phyloP scores from a whole-genome alignment of 1,284 basidiomycete species.

The Cutaneotrichosporon daszewskae region DNA sequence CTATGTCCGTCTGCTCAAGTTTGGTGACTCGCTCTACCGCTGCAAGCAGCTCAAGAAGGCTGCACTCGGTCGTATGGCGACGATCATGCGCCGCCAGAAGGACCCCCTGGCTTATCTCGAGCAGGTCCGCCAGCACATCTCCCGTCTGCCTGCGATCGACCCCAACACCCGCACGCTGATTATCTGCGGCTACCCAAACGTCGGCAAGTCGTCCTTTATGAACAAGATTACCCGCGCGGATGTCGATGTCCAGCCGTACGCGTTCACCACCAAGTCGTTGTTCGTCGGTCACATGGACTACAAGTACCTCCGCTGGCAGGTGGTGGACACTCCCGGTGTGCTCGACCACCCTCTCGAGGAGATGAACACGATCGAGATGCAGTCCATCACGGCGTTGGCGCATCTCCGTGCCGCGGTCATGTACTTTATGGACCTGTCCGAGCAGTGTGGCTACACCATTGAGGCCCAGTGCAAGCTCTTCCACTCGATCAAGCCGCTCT shows the following conservation, averaged over 20 bases:
- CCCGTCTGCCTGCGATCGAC: conserved; percentile 86
- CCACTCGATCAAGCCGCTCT: conserved; percentile 95
- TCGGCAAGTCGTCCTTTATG: conserved; percentile 95
- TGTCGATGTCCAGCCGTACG: conserved; percentile 95
- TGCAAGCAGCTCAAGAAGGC: conserved; percentile 96
- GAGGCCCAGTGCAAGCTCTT: conserved; percentile 95
- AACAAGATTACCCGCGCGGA: conserved; percentile 97
- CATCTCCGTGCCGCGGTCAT: conserved; percentile 85
- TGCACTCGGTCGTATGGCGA: conserved; percentile 94
- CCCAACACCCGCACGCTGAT: conserved; percentile 93
- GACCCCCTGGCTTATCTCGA: conserved; percentile 93
- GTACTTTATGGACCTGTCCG: conserved; percentile 95
- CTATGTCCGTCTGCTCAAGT: conserved; percentile 89
- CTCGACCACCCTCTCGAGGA: conserved; percentile 85
- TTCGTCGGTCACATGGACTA: conserved; percentile 97
- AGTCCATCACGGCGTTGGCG: conserved; percentile 91
- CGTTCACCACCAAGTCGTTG: conserved; percentile 93
- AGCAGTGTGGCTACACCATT: conserved; percentile 91
- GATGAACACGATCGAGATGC: conserved; percentile 99
- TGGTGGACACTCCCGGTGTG: conserved; percentile 91
- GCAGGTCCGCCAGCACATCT: conserved; percentile 95
- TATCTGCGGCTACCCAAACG: conserved; percentile 95
- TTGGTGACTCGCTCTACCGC: conserved; percentile 89
- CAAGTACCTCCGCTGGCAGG: conserved; percentile 96
- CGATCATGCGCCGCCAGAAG: conserved; percentile 93